Conservation (phyloP, 306 rosid genomes). For the Vigna mungo region DNA sequence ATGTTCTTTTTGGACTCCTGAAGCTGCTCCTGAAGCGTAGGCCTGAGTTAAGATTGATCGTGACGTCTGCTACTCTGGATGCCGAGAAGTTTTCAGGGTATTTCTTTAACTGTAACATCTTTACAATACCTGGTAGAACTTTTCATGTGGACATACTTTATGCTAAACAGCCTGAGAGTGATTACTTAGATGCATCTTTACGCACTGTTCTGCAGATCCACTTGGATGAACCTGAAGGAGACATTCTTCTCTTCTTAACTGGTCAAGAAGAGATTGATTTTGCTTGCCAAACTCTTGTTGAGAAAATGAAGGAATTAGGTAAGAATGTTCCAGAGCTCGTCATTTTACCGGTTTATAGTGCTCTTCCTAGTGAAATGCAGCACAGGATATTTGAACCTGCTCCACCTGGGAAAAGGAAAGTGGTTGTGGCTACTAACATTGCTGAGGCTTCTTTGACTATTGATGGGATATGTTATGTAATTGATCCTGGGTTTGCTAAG, state of each 20-base stretch:
- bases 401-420: conserved; percentile 89
- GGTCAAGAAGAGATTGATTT: conserved; percentile 96
- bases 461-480: conserved; percentile 82
- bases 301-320: conserved; percentile 83
- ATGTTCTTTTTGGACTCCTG: conserved; percentile 87
- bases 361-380: conserved; percentile 89
- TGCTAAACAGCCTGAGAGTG: conserved; percentile 82
- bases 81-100: conserved; percentile 91
- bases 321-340: conserved; percentile 77
- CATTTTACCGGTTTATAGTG: conserved; percentile 85
- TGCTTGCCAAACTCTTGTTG: conserved; percentile 85
- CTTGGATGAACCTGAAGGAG: conserved; percentile 91
- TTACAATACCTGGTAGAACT: conserved; percentile 88
- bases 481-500: conserved; percentile 92
- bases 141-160: conserved; percentile 82
- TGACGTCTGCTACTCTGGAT: conserved; percentile 89
- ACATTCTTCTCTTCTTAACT: conserved; percentile 86
- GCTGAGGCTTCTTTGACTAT: conserved; percentile 92
- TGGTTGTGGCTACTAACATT: conserved; percentile 92
- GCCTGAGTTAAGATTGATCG: conserved; percentile 81
- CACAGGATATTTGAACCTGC: conserved; percentile 85
- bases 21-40: conserved; percentile 79
- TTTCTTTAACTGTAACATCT: conserved; percentile 78
- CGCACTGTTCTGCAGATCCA: conserved; percentile 84
- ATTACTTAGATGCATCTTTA: conserved; percentile 78